Evolutionary conservation across 495 filamentous ascomycete genomes (phyloP).

Genomic region (Parachaetomium inaequale): DNA sequence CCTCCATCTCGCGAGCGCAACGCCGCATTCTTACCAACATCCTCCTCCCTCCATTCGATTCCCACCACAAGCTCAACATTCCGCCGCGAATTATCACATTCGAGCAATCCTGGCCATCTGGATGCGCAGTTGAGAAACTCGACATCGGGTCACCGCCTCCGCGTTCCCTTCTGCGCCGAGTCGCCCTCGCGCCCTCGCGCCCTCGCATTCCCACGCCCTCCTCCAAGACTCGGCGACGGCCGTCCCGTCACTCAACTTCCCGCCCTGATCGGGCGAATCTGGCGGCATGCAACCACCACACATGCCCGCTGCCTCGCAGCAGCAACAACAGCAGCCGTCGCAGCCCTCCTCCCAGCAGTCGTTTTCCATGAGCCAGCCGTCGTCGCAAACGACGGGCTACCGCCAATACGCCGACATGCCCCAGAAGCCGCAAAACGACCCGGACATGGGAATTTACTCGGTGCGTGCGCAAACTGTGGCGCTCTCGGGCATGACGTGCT

Average conservation of each 20-base stretch:
- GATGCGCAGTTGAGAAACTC: background rate
- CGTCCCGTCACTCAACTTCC: constrained; percentile 12
- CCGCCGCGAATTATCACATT: background rate
- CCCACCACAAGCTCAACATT: background rate
- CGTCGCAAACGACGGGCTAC: constrained; percentile 34
- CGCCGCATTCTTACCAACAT: background rate
- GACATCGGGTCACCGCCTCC: constrained; percentile 24
- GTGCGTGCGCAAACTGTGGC: constrained; percentile 41
- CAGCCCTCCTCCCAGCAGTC: constrained; percentile 50
- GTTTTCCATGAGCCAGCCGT: constrained; percentile 48
- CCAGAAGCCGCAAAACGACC: constrained; percentile 50
- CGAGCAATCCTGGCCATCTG: background rate
- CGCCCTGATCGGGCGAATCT: constrained; percentile 15
- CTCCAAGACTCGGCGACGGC: background rate
- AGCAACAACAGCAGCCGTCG: constrained; percentile 36
- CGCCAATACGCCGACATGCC: constrained; percentile 43
- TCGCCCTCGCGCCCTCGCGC: constrained; percentile 26
- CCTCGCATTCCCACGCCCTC: constrained; percentile 31
- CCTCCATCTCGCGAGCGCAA: constrained; percentile 15
- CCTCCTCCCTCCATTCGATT: background rate
- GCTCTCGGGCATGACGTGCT: background rate
- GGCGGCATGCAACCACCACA: constrained; percentile 29
- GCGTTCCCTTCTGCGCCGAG: constrained; percentile 14
- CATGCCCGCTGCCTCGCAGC: constrained; percentile 23
- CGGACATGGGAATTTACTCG: constrained; percentile 72